Conservation (phyloP, 768 basidiomycete species). For the Podaxis mareebaensis region DNA sequence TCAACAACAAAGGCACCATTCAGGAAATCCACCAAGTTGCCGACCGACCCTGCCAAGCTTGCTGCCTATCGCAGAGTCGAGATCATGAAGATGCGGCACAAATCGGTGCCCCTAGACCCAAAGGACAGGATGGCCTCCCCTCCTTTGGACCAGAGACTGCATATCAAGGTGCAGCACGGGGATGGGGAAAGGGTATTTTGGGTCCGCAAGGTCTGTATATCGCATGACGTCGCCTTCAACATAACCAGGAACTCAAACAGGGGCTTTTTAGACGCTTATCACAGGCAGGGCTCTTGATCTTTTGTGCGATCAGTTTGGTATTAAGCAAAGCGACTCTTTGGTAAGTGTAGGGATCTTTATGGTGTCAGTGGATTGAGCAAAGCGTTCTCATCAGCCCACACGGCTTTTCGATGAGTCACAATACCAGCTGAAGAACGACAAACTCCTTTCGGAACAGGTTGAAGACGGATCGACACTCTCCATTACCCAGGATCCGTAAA, state of each 20-base stretch:
- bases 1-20: constrained; percentile 22
- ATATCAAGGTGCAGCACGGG: constrained; percentile 46
- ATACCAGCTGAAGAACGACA: constrained; percentile 46
- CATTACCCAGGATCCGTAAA: constrained; percentile 16
- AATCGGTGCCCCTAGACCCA: constrained; percentile 62
- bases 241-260: constrained; percentile 4
- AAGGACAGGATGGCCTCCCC: constrained; percentile 50
- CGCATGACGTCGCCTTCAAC: neutral
- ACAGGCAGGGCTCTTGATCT: constrained; percentile 68
- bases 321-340: constrained; percentile 18
- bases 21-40: constrained; percentile 29
- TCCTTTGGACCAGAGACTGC: constrained; percentile 56
- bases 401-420: constrained; percentile 34
- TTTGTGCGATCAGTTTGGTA: constrained; percentile 37
- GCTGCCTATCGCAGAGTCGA: constrained; percentile 59
- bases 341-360: constrained; percentile 9
- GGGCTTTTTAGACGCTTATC: constrained; percentile 43
- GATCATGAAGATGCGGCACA: constrained; percentile 75
- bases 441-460: constrained; percentile 47
- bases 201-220: constrained; percentile 63
- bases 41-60: constrained; percentile 53
- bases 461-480: constrained; percentile 50
- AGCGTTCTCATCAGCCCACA: constrained; percentile 35
- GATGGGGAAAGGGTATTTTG: constrained; percentile 55
- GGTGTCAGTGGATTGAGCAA: neutral